phyloP scores from a whole-genome alignment of 139 green algal genomes.

The Haematococcus lacustris region DNA sequence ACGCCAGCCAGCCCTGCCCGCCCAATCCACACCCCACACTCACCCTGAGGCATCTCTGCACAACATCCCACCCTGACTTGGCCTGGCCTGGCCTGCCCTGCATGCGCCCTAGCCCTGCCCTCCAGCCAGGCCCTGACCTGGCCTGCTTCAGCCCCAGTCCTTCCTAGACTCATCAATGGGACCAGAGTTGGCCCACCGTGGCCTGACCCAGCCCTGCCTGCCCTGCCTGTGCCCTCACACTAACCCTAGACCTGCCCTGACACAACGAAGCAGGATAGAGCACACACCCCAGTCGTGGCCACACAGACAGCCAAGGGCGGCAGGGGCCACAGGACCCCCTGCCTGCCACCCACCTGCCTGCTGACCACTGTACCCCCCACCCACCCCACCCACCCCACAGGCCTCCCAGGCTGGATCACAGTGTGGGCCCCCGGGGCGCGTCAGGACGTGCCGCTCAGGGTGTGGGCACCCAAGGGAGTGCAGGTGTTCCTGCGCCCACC shows the following conservation, averaged over 20 bases:
- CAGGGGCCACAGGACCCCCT: not conserved
- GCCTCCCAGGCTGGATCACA: conserved; percentile 49
- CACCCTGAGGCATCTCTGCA: not conserved
- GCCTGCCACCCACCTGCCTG: not conserved
- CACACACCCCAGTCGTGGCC: not conserved
- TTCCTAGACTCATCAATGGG: no score
- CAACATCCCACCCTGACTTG: not conserved
- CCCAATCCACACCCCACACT: not conserved
- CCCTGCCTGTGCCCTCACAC: not conserved
- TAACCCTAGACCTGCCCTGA: no score
- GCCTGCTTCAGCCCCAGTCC: no score
- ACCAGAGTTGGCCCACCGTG: no score
- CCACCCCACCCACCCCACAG: not conserved
- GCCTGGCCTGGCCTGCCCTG: not conserved
- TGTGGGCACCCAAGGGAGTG: conserved; percentile 74
- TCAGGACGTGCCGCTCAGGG: conserved; percentile 32
- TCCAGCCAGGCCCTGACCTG: no score
- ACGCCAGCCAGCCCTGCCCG: not conserved
- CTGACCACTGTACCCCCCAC: not conserved
- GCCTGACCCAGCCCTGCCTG: no score
- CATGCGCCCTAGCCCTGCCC: not conserved
- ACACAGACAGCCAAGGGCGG: not conserved
- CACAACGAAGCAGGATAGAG: not conserved
- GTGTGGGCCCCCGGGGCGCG: conserved; percentile 22
- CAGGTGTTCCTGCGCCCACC: conserved; percentile 81